phyloP scores from a whole-genome alignment of 78 protist species.

The Trichosphaerium sp. region DNA sequence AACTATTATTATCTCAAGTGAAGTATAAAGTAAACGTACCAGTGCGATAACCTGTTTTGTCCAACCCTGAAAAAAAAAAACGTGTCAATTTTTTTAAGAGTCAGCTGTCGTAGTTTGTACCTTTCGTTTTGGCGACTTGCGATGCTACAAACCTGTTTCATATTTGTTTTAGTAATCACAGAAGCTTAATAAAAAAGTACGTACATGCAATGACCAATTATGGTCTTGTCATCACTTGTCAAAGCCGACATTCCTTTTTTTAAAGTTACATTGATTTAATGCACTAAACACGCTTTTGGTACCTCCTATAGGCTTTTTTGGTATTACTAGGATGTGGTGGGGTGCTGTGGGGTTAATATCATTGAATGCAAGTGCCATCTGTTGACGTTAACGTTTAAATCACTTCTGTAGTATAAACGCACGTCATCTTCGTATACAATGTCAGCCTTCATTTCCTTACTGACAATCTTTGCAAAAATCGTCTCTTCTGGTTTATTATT shows the following conservation, averaged over 20 bases:
- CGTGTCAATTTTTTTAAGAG: too few relatives aligned
- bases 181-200: not conserved
- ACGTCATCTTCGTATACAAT: conserved; percentile 3
- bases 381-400: not conserved
- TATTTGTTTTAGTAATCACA: not conserved
- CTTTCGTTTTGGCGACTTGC: not conserved
- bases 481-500: not conserved
- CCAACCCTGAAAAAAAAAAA: too few relatives aligned
- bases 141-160: not conserved
- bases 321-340: not conserved
- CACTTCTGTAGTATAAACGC: not conserved
- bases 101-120: not conserved
- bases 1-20: too few relatives aligned
- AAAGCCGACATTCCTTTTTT: not conserved
- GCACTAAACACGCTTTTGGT: too few relatives aligned
- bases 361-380: not conserved
- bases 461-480: not conserved
- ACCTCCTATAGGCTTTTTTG: not conserved
- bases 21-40: too few relatives aligned
- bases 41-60: too few relatives aligned
- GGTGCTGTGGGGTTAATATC: not conserved
- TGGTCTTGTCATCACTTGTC: not conserved
- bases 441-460: not conserved
- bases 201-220: not conserved
- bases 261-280: too few relatives aligned